Percentiles rank a stretch among this genome's conserved stretches.
These are phyloP conservation scores for Datura wrightii DNA, from an alignment of 257 asterid genomes.

Conservation along the genomic window DNA sequence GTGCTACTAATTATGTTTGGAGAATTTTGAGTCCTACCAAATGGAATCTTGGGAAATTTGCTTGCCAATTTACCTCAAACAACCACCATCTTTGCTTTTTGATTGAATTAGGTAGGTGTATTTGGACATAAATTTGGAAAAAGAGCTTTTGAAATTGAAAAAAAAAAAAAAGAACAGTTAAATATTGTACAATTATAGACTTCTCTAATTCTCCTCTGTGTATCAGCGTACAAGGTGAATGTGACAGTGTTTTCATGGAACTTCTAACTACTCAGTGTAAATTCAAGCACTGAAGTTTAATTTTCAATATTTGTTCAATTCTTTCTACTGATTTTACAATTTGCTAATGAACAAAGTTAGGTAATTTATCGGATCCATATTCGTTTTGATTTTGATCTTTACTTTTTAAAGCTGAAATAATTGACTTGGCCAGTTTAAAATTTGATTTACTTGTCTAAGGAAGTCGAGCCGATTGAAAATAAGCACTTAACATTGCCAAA, in stretches of 20 bases:
- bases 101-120: not conserved
- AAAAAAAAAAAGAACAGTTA: too few species aligned
- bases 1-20: slow-evolving; percentile 25
- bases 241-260: not conserved
- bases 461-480: not conserved
- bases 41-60: slow-evolving; percentile 28
- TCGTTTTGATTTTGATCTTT: not conserved
- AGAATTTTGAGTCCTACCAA: not conserved
- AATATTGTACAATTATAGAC: too few species aligned
- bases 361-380: not conserved
- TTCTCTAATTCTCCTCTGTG: not conserved
- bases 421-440: not conserved
- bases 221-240: not conserved
- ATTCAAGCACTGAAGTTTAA: not conserved
- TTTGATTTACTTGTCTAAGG: not conserved
- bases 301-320: not conserved
- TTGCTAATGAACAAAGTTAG: not conserved
- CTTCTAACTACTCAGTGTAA: not conserved
- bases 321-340: not conserved
- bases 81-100: not conserved
- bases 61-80: not conserved
- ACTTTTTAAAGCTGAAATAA: not conserved
- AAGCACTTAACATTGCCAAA: not conserved
- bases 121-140: not conserved
- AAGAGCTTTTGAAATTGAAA: too few species aligned